Base-by-base conservation (phyloP, 1,139 yeast species). In the Geotrichum fermentans region DNA sequence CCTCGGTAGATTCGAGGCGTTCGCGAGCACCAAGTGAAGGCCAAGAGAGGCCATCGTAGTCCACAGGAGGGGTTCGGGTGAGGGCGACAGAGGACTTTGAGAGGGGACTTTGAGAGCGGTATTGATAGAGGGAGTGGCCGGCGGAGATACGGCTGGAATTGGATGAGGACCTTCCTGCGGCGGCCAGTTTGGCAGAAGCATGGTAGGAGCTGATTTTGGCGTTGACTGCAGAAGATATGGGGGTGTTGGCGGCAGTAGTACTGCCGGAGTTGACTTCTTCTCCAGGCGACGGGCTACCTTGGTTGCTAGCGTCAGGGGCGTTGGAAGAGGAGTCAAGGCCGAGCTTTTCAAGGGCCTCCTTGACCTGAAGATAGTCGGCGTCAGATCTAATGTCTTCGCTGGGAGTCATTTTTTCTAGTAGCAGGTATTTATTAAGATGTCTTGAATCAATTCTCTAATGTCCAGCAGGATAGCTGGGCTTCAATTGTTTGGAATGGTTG, bases 11-110 rank as follows among this genome's bases (percentile, higher is more conserved):
- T 49, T 82, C 88, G 14, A 86, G 75, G 47, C 97, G 73, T 20
- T 66, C 66, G 51, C 95, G 73, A 6, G 97, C 92, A 4, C 97
- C 97, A 13, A 74, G 61, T 20, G 92, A 82, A 21, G 97, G 97
- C 96, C 96, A 89, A 32, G 96, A 87, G 45, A 89, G 75, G 0
- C 96, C 96, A 66, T 89, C 96, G 45, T 76, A 79, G 62, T 89
- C 96, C 38, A 89, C 83, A 4, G 96, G 92, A 1, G 96, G 92
- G 55, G 80, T 81, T 45, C 83, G 66, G 1, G 95, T 85, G 63
- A 82, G 83, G 28, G 96, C 95, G 4, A 14, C 16, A 14, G 90
- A 24, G 8, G 28, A 24, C 34, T 41, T 46, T n/a, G n/a, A 16
- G 3, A 32, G 17, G 7, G 40, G 40, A n/a, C 45, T 39, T 29